A percentile compares a stretch with the other conserved stretches of the same genome.
phyloP scores from a whole-genome alignment of 345 rosid genomes.

The Camelina hispida region DNA sequence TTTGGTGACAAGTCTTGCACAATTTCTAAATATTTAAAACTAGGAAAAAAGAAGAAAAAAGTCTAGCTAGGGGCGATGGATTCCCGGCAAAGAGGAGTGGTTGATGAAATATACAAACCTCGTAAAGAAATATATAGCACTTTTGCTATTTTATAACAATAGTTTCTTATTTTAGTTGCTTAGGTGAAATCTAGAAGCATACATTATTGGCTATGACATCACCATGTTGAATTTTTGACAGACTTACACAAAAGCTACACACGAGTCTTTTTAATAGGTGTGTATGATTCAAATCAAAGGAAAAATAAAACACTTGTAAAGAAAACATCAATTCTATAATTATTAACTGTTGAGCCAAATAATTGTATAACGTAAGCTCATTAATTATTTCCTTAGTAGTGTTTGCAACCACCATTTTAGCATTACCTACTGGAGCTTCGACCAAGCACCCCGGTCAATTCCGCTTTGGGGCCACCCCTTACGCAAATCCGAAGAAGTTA shows the following conservation, averaged over 20 bases:
- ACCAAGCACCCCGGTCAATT: too few relatives aligned
- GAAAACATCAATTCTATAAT: background rate
- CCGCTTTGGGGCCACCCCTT: too few relatives aligned
- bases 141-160: slow-evolving; percentile 5
- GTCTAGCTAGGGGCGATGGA: slow-evolving; percentile 24
- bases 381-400: background rate
- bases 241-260: background rate
- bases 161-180: background rate
- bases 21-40: background rate
- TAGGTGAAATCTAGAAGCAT: slow-evolving; percentile 25
- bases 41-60: background rate
- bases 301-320: background rate
- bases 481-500: too few relatives aligned
- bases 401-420: background rate
- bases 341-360: background rate
- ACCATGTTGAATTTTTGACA: slow-evolving; percentile 30
- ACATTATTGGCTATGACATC: slow-evolving; percentile 32
- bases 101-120: slow-evolving; percentile 34
- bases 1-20: background rate
- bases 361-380: background rate
- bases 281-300: background rate
- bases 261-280: background rate
- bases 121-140: background rate
- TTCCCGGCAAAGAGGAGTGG: slow-evolving; percentile 42
- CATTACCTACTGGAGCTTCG: too few relatives aligned